These are phyloP conservation scores for Davidsoniella neocaledoniae DNA, from an alignment of 2,329 filamentous ascomycete species.

Conservation along the genomic window DNA sequence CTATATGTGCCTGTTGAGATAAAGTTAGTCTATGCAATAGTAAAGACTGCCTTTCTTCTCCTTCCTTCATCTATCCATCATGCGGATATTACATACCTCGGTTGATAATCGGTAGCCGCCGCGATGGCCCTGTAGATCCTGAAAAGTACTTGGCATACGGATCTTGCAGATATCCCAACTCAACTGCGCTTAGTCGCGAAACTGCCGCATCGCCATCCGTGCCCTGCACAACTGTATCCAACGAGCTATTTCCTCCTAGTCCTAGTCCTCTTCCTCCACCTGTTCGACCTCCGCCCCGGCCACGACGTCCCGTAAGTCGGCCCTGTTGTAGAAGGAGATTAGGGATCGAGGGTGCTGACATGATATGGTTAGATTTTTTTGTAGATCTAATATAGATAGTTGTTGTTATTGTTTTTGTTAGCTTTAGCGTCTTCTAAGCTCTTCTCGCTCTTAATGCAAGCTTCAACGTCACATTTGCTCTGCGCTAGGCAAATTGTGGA, in stretches of 20 bases:
- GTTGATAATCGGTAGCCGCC: slow-evolving; percentile 82
- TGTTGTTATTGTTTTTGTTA: too few species aligned
- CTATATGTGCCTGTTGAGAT: slow-evolving; percentile 63
- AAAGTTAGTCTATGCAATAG: not conserved
- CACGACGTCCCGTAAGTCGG: slow-evolving; percentile 20
- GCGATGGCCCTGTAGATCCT: slow-evolving; percentile 29
- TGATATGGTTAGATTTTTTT: slow-evolving; percentile 19
- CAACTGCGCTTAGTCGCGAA: slow-evolving; percentile 76
- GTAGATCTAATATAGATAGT: too few species aligned
- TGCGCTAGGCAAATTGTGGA: too few species aligned
- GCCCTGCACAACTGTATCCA: slow-evolving; percentile 65
- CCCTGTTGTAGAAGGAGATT: slow-evolving; percentile 50
- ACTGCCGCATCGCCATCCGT: slow-evolving; percentile 87
- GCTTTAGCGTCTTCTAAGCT: too few species aligned
- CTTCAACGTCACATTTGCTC: too few species aligned
- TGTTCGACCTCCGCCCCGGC: slow-evolving; percentile 22
- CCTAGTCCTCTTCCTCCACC: slow-evolving; percentile 14
- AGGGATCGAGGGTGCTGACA: slow-evolving; percentile 61
- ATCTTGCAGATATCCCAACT: slow-evolving; percentile 70
- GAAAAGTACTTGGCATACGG: slow-evolving; percentile 60
- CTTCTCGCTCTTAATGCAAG: too few species aligned
- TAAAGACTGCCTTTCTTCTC: not conserved
- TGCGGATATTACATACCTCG: slow-evolving; percentile 40
- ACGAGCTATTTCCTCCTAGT: slow-evolving; percentile 19
- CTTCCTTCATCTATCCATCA: not conserved